These are phyloP conservation scores for Fusarium oxysporum DNA, from an alignment of 2,329 filamentous ascomycete species.

Conservation along the genomic window DNA sequence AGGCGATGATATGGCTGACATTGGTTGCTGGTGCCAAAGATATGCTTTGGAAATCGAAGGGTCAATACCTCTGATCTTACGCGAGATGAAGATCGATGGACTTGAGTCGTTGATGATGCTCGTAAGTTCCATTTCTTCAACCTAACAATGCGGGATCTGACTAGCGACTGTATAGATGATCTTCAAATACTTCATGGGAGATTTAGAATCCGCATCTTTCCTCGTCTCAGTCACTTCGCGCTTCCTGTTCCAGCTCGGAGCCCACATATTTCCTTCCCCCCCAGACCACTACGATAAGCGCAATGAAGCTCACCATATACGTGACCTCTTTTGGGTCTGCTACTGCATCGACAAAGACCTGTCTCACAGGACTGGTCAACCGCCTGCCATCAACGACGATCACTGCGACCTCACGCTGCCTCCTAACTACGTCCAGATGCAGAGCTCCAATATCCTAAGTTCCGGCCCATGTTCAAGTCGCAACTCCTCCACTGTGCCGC, in stretches of 20 bases:
- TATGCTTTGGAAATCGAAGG: not conserved
- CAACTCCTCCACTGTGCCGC: not conserved
- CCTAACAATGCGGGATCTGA: rapidly evolving
- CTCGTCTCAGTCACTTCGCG: not conserved
- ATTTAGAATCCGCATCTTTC: not conserved
- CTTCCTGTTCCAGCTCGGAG: not conserved
- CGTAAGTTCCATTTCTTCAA: not conserved
- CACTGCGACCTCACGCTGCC: constrained; percentile 10
- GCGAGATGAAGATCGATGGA: not conserved
- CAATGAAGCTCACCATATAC: not conserved
- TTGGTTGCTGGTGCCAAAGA: not conserved
- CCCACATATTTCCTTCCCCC: not conserved
- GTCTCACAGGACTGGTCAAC: not conserved
- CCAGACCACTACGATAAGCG: not conserved
- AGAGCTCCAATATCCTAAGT: not conserved
- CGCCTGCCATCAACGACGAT: constrained; percentile 3
- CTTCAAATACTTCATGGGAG: constrained; percentile 3
- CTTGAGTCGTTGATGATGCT: not conserved
- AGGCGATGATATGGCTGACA: not conserved
- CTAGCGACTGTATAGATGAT: rapidly evolving
- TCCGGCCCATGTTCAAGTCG: rapidly evolving
- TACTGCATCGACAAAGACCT: constrained; percentile 28
- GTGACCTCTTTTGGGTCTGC: constrained; percentile 23
- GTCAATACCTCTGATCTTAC: rapidly evolving
- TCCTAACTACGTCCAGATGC: not conserved